Base-by-base conservation (phyloP, 2,329 filamentous ascomycete species). In the Arthrinium puccinioides region DNA sequence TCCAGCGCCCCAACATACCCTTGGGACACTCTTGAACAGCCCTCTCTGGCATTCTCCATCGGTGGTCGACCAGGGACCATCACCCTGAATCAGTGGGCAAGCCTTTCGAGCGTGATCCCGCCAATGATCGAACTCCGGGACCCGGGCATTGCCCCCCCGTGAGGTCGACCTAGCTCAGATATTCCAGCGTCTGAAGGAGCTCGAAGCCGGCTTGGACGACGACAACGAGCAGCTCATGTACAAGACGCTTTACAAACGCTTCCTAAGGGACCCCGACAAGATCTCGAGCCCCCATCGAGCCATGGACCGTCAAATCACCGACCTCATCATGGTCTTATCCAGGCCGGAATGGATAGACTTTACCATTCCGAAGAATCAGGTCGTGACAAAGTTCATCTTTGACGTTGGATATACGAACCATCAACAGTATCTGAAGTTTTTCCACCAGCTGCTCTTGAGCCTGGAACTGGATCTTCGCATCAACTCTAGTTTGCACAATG, bases 341-440 rank as follows among this genome's bases (percentile, higher is more conserved):
- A 70, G 79, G n/a, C 68, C 74, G 0, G 71, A 77, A 40, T 87
- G 84, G 84, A 79, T 83, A 45, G 82, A 88, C 56, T 85, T 87
- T 48, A 82, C 80, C 20, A 66, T 70, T 24, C 73, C 74, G 4
- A 75, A 74, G 50, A 85, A 87, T 49, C 84, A 88, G 51, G 79
- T 87, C 16, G 76, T 82, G 18, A 84, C 84, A 4, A 77, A 79
- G 37, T 87, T 82, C 58, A 82, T 87, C 42, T 79, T 80, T 44
- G 74, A 82, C 47, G 69, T 70, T 10, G 66, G 69, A 39, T 65
- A 70, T 24, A 63, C 66, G 14, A 79, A 81, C 46, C 64, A 70
- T 31, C 60, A 66, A 14, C 69, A 71, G 41, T 83, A 82, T 48
- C 70, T 74, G 41, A 71, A 70, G 19, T 87, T 88, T 61, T 87